These are phyloP conservation scores for Erysimum pusillum DNA, from an alignment of 441 rosid species.

Conservation along the genomic window DNA sequence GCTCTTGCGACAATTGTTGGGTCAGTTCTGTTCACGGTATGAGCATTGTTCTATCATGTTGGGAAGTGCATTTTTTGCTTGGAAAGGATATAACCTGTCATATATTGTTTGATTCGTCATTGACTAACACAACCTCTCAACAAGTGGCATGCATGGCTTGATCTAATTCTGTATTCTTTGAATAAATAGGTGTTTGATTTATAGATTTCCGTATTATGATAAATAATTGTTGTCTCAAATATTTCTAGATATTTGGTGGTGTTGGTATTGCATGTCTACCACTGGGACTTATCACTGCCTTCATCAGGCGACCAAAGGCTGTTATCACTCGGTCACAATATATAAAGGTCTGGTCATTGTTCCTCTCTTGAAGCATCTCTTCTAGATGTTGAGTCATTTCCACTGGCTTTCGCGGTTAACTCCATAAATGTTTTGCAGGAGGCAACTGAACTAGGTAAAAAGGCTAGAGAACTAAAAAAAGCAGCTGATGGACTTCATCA, in stretches of 20 bases:
- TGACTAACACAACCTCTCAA: slow-evolving; percentile 24
- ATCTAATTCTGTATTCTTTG: slow-evolving; percentile 8
- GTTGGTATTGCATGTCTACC: slow-evolving; percentile 97
- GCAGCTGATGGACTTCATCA: slow-evolving; percentile 96
- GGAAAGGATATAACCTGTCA: slow-evolving; percentile 6
- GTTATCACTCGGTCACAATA: slow-evolving; percentile 97
- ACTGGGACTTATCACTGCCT: slow-evolving; percentile 89
- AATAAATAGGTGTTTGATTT: slow-evolving; percentile 3
- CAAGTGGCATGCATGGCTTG: slow-evolving; percentile 14
- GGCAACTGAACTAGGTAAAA: slow-evolving; percentile 97
- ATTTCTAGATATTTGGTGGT: slow-evolving; percentile 92
- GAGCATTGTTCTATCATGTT: slow-evolving; percentile 40
- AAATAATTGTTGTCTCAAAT: slow-evolving; percentile 21
- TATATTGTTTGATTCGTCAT: slow-evolving; percentile 13
- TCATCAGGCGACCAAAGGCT: slow-evolving; percentile 95
- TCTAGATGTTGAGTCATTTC: slow-evolving; percentile 22
- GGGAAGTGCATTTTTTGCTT: slow-evolving; percentile 6
- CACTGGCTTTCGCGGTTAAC: slow-evolving; percentile 19
- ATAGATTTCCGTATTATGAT: not conserved
- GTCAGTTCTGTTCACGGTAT: slow-evolving; percentile 95
- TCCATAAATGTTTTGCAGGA: slow-evolving; percentile 59
- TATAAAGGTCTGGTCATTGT: slow-evolving; percentile 69
- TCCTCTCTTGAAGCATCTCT: not conserved
- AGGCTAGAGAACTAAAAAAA: slow-evolving; percentile 92
- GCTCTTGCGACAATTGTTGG: slow-evolving; percentile 99